Percentiles rank a stretch among this genome's conserved stretches.
Conservation (phyloP, 2,329 filamentous ascomycete genomes). For the Gaeumannomyces sp. region DNA sequence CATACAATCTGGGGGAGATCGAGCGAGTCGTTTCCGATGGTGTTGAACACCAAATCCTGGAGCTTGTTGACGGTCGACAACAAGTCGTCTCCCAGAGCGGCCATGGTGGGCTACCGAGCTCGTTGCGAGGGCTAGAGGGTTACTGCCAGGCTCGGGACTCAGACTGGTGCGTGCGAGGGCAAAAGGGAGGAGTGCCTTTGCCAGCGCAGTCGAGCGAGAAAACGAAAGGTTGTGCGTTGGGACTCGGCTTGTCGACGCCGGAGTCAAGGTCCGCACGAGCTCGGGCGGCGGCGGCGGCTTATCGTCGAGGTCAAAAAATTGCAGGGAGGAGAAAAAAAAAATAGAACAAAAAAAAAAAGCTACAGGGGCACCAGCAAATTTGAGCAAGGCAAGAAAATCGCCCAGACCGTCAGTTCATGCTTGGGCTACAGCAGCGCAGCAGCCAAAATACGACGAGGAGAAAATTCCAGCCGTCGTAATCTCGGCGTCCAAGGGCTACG, state of each 20-base stretch:
- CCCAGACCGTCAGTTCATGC: conserved; percentile 4
- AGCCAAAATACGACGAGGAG: not conserved
- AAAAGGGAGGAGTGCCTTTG: not conserved
- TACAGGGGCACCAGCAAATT: not conserved
- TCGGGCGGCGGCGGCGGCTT: not conserved
- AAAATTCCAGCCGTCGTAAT: not conserved
- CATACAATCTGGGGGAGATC: conserved; percentile 96
- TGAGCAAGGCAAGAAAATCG: not conserved
- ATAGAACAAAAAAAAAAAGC: not conserved
- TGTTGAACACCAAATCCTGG: conserved; percentile 98
- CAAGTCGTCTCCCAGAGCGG: conserved; percentile 91
- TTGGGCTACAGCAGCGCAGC: conserved; percentile 1
- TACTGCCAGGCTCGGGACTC: not conserved
- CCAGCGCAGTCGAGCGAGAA: not conserved
- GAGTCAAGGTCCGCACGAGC: conserved; percentile 1
- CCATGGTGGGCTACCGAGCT: conserved; percentile 51
- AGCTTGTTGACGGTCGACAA: conserved; percentile 95
- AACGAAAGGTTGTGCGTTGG: not conserved
- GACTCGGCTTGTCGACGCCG: not conserved
- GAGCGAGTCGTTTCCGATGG: conserved; percentile 96
- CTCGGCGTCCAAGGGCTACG: not conserved
- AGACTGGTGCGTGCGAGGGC: not conserved
- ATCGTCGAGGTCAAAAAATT: not conserved
- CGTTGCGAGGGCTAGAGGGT: no score
- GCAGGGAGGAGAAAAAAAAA: not conserved